Base-by-base conservation (phyloP, 2,329 filamentous ascomycete species). In the Ascochyta clinopodiicola region DNA sequence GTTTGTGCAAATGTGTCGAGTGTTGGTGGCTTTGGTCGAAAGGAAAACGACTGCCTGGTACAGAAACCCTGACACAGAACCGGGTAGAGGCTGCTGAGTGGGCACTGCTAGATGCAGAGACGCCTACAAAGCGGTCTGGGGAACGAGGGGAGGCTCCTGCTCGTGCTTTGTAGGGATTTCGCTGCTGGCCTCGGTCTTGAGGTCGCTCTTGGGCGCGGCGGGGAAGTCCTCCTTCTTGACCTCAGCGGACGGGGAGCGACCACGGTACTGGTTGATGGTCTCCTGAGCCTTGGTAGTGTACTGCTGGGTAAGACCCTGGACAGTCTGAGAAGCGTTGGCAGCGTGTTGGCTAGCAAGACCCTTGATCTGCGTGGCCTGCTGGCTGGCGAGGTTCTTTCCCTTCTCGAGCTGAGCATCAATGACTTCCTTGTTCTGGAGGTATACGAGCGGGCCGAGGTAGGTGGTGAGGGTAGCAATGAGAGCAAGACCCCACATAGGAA, bases 401-500 rank as follows among this genome's bases (percentile, higher is more conserved):
- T 85, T 80, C 63, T 81, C 76, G 45, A 88, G 76, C 63, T 88
- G 84, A 51, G 78, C 77, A 65, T 88, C 86, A 63, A 88, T 88
- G 62, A 85, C 67, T 63, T 87, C 84, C 68, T 84, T 83, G 81
- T 88, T 88, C 78, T 81, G 82, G 68, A 88, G 81, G 78, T 88
- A 88, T 71, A 86, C 66, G 54, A 88, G 79, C 47, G 86, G 86
- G 37, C 78, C 81, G 51, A 88, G 77, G 78, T 85, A 88, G 68
- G 83, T 75, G 61, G 82, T 72, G 51, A 79, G 78, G 56, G 83
- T 84, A 50, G 77, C 80, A 67, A 88, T 79, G 61, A 88, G 76
- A 49, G 82, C 76, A 61, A 88, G 77, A 27, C 85, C 86, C 86
- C 86, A 88, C 63, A 86, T 76, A n/a, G 86, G 86, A 60, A 87